Evolutionary conservation across 192 early-diverging fungal species (phyloP), one percentile per base, ranked within the genome.

Genomic region (Pilobolus umbonatus): DNA sequence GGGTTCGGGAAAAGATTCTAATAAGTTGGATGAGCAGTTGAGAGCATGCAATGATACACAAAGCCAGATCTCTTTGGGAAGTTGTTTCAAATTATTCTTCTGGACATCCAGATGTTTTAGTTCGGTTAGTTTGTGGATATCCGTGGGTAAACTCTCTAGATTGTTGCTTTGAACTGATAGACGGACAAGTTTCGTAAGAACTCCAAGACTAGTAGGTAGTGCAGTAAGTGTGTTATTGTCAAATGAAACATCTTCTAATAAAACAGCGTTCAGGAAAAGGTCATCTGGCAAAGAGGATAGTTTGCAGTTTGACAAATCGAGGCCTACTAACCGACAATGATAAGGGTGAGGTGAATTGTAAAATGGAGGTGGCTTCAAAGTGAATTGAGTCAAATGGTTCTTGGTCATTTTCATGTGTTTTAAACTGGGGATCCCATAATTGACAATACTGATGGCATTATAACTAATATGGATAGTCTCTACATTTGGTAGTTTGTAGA

Each of bases 1-100:
- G 14, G 90, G 90, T 31, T 85, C 77, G 26, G 90, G 91, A 69
- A 95, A 93, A 24, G 70, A 62, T 51, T 88, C 88, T 14, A 95
- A 67, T 39, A 89, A 55, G 49, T 95, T 95, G 21, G 88, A 92
- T 3, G 85, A 88, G 22, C 80, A 79, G 42, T 93, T 95, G 15
- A 95, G 68, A 7, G 73, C 61, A 22, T 71, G 69, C 21, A 95
- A 77, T 15, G 75, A 79, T 49, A 77, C 60, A 68, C 89, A 90
- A 40, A 76, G 64, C 90, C 90, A 92, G n/a, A 92, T 84, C 58
- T 89, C 86, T 7, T 79, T 75, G 1, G 88, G 88, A 24, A 92
- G 64, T 26, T 79, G 62, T 44, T 78, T 76, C 34, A 92, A 61
- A 38, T 89, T 85, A 71, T 92, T 92, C 58, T 82, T 83, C 42